phyloP scores from a whole-genome alignment of 495 filamentous ascomycete species.

The Penicillium lividum region DNA sequence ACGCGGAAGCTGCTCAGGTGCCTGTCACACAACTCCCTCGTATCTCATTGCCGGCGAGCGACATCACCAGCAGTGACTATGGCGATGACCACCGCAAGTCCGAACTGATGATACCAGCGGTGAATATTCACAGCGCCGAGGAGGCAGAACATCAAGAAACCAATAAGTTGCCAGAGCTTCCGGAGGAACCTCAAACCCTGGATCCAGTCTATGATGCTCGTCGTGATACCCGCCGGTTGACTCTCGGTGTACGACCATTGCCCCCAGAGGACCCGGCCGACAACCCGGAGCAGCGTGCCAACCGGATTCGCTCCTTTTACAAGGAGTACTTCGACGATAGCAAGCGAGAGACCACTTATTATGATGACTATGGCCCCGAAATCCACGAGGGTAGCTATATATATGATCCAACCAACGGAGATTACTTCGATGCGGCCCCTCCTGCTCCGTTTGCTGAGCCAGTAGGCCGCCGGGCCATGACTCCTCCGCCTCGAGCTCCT shows the following conservation, averaged over 20 bases:
- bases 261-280: slow-evolving; percentile 84
- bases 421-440: slow-evolving; percentile 65
- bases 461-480: slow-evolving; percentile 90
- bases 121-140: slow-evolving; percentile 34
- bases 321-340: slow-evolving; percentile 98
- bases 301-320: slow-evolving; percentile 97
- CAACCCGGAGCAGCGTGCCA: slow-evolving; percentile 90
- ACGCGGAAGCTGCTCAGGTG: slow-evolving; percentile 16
- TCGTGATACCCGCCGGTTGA: slow-evolving; percentile 71
- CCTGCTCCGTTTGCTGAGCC: slow-evolving; percentile 73
- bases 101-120: slow-evolving; percentile 40
- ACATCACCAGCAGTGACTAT: slow-evolving; percentile 58
- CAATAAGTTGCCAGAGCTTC: slow-evolving; percentile 15
- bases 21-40: slow-evolving; percentile 34
- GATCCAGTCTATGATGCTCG: slow-evolving; percentile 34
- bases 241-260: slow-evolving; percentile 88
- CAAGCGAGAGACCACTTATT: slow-evolving; percentile 58
- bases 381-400: slow-evolving; percentile 59
- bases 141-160: slow-evolving; percentile 17
- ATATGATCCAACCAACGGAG: slow-evolving; percentile 73
- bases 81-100: slow-evolving; percentile 61
- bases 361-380: slow-evolving; percentile 67
- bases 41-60: slow-evolving; percentile 47
- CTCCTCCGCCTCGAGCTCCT: slow-evolving; percentile 80
- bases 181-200: slow-evolving; percentile 32